Percentiles rank a stretch among this genome's conserved stretches.
These are phyloP conservation scores for Leccinum rimulosum DNA, from an alignment of 768 basidiomycete genomes.

Conservation along the genomic window DNA sequence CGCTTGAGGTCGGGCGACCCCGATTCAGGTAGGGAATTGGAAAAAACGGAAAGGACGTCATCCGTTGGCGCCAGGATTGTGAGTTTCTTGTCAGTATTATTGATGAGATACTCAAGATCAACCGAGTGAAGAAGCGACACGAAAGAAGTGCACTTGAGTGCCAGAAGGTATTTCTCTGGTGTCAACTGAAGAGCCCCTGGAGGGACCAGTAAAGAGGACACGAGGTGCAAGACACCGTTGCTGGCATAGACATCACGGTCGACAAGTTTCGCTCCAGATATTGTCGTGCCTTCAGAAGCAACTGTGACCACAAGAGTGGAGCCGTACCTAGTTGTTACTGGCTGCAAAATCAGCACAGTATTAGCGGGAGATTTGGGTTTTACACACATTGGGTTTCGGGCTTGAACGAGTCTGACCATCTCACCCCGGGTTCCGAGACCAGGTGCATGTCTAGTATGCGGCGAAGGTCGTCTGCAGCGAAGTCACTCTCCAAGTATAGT, in stretches of 20 bases:
- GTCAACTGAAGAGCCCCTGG: constrained; percentile 74
- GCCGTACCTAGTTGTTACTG: constrained; percentile 73
- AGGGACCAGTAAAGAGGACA: constrained; percentile 80
- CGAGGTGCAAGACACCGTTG: constrained; percentile 92
- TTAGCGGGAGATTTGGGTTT: not conserved
- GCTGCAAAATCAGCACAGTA: constrained; percentile 15
- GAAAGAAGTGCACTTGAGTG: constrained; percentile 88
- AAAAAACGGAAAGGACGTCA: constrained; percentile 68
- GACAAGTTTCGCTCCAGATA: constrained; percentile 59
- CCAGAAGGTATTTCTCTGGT: constrained; percentile 92
- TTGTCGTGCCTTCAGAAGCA: constrained; percentile 49
- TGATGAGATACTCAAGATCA: constrained; percentile 66
- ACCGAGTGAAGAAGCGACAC: constrained; percentile 86
- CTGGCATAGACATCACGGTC: constrained; percentile 88
- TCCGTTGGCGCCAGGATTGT: constrained; percentile 93
- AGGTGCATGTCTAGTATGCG: constrained; percentile 80
- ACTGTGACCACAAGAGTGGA: constrained; percentile 58
- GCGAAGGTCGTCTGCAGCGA: constrained; percentile 74
- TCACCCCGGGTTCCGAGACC: constrained; percentile 55
- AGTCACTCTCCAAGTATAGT: constrained; percentile 85
- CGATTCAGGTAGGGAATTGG: constrained; percentile 53
- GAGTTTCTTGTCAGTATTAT: constrained; percentile 63
- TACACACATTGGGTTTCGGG: constrained; percentile 52
- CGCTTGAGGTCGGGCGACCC: constrained; percentile 71
- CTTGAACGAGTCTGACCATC: constrained; percentile 64